Conservation (phyloP, 169 alveolate genomes). For the Plasmodium gaboni region DNA sequence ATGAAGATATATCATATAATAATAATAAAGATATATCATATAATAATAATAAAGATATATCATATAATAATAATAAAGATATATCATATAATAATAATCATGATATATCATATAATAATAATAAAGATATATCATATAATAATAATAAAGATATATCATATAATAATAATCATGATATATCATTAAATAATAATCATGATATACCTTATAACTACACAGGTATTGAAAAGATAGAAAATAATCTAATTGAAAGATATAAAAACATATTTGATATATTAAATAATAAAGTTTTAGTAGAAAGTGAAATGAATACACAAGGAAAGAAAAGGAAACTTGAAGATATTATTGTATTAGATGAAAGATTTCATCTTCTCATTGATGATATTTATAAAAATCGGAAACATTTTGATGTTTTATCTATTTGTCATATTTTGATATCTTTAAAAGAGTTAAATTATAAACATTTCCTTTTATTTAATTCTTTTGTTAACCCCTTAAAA, state of each 20-base stretch:
- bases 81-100: no score
- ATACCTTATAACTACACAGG: slow-evolving; percentile 2
- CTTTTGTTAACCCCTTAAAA: slow-evolving; percentile 79
- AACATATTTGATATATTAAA: slow-evolving; percentile 52
- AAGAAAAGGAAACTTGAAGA: slow-evolving; percentile 69
- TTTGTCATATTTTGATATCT: slow-evolving; percentile 83
- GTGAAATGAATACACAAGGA: slow-evolving; percentile 49
- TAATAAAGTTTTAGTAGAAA: slow-evolving; percentile 80
- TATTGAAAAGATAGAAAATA: slow-evolving; percentile 63
- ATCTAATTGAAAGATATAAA: slow-evolving; percentile 36
- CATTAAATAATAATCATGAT: no score
- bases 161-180: slow-evolving; percentile 1
- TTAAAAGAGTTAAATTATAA: slow-evolving; percentile 81
- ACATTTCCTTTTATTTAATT: slow-evolving; percentile 80
- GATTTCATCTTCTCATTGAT: slow-evolving; percentile 77
- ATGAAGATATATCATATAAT: slow-evolving; percentile 28
- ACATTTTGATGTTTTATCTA: slow-evolving; percentile 83
- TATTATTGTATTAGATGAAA: slow-evolving; percentile 61
- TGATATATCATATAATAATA: neutral
- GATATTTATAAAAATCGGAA: slow-evolving; percentile 83
- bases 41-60: neutral
- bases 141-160: neutral
- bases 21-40: neutral
- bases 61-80: neutral
- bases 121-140: neutral